Percentiles rank a stretch among this genome's conserved stretches.
Conservation (phyloP, 768 basidiomycete species). For the Mycena olivaceomarginata region DNA sequence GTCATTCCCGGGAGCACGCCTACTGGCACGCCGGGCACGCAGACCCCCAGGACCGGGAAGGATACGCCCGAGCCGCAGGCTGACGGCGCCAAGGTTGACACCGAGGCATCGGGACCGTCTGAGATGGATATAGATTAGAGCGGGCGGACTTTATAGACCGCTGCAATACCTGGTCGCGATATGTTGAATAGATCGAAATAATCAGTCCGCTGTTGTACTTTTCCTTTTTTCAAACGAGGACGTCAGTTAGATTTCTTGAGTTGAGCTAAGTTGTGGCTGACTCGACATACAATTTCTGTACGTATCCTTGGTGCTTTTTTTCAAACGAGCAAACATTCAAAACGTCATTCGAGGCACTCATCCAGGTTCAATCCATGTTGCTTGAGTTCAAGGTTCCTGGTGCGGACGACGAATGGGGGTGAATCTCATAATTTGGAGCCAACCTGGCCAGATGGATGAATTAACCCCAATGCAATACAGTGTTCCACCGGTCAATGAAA, state of each 20-base stretch:
- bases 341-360: too few species aligned
- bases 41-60: conserved; percentile 83
- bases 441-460: too few species aligned
- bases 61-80: conserved; percentile 71
- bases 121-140: conserved; percentile 93
- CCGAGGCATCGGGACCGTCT: conserved; percentile 69
- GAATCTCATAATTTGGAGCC: too few species aligned
- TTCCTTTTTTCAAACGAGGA: background rate
- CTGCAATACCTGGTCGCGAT: conserved; percentile 31
- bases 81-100: conserved; percentile 47
- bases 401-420: too few species aligned
- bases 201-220: conserved; percentile 41
- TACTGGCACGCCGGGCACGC: conserved; percentile 82
- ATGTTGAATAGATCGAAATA: conserved; percentile 39
- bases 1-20: conserved; percentile 70
- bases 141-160: conserved; percentile 17
- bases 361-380: too few species aligned
- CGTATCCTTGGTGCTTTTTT: too few species aligned
- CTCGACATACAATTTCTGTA: too few species aligned
- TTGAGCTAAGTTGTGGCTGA: too few species aligned
- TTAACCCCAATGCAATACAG: too few species aligned
- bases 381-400: too few species aligned
- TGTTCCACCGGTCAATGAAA: too few species aligned
- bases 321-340: too few species aligned
- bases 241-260: background rate